phyloP scores from a whole-genome alignment of 441 rosid genomes.

The Mallotus repandus region DNA sequence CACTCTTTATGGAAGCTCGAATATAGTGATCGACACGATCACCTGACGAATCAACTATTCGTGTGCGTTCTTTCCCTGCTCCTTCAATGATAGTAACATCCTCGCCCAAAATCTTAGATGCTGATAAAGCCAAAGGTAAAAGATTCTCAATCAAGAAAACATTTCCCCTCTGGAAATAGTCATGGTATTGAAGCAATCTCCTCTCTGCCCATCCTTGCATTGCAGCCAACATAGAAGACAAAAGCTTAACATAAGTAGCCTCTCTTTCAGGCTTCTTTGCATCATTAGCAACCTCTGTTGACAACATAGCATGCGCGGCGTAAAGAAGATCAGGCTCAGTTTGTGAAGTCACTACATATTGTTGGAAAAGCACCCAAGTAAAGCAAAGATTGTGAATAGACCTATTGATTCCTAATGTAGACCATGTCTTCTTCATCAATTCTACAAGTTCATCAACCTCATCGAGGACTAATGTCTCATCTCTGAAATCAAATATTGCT shows the following conservation, averaged over 20 bases:
- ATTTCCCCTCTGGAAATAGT: constrained; percentile 62
- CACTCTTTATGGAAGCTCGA: constrained; percentile 64
- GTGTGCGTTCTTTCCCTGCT: constrained; percentile 39
- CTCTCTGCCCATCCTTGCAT: constrained; percentile 89
- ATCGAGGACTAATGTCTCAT: constrained; percentile 79
- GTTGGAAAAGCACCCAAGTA: constrained; percentile 86
- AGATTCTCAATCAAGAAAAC: constrained; percentile 65
- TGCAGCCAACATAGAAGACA: constrained; percentile 59
- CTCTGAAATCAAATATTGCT: constrained; percentile 69
- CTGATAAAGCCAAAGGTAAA: constrained; percentile 65
- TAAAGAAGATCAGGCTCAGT: constrained; percentile 73
- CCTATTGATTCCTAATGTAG: constrained; percentile 71
- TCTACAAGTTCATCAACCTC: constrained; percentile 90
- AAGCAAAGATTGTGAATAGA: constrained; percentile 74
- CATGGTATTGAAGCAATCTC: constrained; percentile 73
- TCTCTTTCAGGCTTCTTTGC: constrained; percentile 72
- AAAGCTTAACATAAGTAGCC: constrained; percentile 52
- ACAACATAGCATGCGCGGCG: constrained; percentile 72
- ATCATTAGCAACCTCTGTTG: constrained; percentile 69
- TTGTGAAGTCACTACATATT: constrained; percentile 61
- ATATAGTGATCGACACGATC: constrained; percentile 73
- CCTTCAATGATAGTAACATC: constrained; percentile 58
- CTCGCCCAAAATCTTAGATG: constrained; percentile 70
- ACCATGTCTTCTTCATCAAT: constrained; percentile 92
- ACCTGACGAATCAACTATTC: constrained; percentile 48